Conservation (phyloP, 1,139 yeast species). For the Candida tropicalis region DNA sequence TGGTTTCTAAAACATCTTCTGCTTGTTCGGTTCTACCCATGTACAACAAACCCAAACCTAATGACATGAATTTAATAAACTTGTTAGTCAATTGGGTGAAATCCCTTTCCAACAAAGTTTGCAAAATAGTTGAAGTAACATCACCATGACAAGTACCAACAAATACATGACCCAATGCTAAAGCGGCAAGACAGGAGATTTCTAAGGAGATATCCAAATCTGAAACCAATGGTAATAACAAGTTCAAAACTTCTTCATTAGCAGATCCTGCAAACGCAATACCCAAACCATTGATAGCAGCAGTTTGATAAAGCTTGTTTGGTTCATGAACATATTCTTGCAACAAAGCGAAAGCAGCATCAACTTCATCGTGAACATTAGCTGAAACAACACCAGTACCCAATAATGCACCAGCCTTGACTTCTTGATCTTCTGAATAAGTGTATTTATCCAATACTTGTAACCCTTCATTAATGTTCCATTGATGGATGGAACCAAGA, state of each 20-base stretch:
- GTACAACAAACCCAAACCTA: constrained; percentile 89
- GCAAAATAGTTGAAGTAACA: constrained; percentile 85
- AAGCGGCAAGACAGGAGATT: constrained; percentile 81
- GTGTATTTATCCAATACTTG: constrained; percentile 88
- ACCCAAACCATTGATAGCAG: constrained; percentile 91
- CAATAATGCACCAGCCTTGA: constrained; percentile 93
- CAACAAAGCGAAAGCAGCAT: constrained; percentile 83
- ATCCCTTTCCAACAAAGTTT: constrained; percentile 86
- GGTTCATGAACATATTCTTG: constrained; percentile 72
- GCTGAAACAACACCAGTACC: constrained; percentile 96
- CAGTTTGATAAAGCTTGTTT: constrained; percentile 60
- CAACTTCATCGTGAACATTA: constrained; percentile 95
- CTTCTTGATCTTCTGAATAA: constrained; percentile 82
- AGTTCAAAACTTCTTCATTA: constrained; percentile 77
- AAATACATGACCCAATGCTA: constrained; percentile 90
- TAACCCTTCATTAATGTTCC: constrained; percentile 90
- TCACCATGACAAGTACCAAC: constrained; percentile 98
- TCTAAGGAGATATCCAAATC: constrained; percentile 77
- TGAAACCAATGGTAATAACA: constrained; percentile 84
- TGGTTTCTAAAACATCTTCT: constrained; percentile 92
- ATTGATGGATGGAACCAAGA: constrained; percentile 84
- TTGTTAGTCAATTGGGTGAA: constrained; percentile 75
- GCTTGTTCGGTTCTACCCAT: constrained; percentile 95
- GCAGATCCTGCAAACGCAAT: constrained; percentile 95
- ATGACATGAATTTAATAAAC: constrained; percentile 87